Base-by-base conservation (phyloP, 768 basidiomycete species). In the Pulveroboletus sp. region DNA sequence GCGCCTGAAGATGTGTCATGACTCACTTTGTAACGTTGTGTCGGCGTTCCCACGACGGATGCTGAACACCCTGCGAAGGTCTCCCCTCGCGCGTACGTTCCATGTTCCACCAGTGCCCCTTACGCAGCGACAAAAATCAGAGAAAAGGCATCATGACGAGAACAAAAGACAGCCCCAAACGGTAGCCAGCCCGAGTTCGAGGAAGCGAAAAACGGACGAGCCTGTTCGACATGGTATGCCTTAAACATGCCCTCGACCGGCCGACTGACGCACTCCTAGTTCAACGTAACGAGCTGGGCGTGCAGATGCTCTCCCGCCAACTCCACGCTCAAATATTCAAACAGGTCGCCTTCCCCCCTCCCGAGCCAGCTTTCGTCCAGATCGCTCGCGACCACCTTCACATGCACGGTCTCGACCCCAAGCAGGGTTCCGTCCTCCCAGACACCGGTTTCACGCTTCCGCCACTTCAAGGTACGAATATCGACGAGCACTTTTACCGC, bases 401-500 rank as follows among this genome's bases (percentile, higher is more conserved):
- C n/a, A 75, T 75, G 68, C 91, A 96, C 63, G 85, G 80, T 11
- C 82, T 98, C 38, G 84, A 89, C 54, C 86, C 88, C 6, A 74
- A 79, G 13, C 84, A 86, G 55, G 86, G 85, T 19, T 90, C 93
- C 5, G 74, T 85, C 9, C 79, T 93, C n/a, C 85, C 89, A 0
- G 81, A 92, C 56, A 82, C 80, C 17, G 68, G 75, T 4, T 93
- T 98, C 65, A 81, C 85, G 13, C 79, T 98, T 6, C 96, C 95
- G 2, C 78, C 79, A 1, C 73, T 99, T 3, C 87, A 90, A 69
- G 95, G 94, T 9, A 54, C 70, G 9, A 84, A 83, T 52, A 80
- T 97, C 49, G 81, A 89, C 49, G 83, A 94, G 59, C 96, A 99
- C 67, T 98, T 98, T 69, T 77, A 90, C 58, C 76, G 78, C 41